phyloP scores from a whole-genome alignment of 179 eudicot species.

The Beta corolliflora region DNA sequence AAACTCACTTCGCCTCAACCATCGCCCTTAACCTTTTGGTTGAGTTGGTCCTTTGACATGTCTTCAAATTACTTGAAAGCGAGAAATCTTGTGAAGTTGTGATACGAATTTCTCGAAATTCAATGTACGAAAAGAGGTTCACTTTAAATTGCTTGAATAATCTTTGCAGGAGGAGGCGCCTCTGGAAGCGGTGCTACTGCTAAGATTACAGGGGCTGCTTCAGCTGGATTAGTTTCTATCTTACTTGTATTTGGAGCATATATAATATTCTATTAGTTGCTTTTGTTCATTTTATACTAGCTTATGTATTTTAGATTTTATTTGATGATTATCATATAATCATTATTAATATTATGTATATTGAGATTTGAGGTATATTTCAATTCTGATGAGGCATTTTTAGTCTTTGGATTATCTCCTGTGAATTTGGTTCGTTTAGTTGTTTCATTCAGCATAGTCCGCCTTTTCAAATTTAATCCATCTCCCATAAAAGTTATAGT shows the following conservation, averaged over 20 bases:
- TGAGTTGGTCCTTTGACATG: too few species aligned
- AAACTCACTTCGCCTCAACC: too few species aligned
- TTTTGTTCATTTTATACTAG: not conserved
- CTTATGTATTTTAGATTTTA: not conserved
- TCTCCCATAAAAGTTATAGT: not conserved
- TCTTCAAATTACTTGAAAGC: too few species aligned
- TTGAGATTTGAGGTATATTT: not conserved
- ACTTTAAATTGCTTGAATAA: not conserved
- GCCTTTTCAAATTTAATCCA: not conserved
- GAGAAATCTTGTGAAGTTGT: too few species aligned
- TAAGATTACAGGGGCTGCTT: not conserved
- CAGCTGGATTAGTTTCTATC: constrained; percentile 16
- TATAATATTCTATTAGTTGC: constrained; percentile 8
- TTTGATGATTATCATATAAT: not conserved
- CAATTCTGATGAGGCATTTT: not conserved
- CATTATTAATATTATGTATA: not conserved
- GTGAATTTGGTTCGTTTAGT: not conserved
- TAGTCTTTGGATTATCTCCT: not conserved
- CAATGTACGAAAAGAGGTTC: not conserved
- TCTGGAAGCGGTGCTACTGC: not conserved
- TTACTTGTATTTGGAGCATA: constrained; percentile 11
- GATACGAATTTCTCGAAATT: not conserved
- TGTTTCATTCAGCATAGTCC: not conserved
- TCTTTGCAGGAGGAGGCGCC: not conserved
- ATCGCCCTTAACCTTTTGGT: too few species aligned